These are phyloP conservation scores for Leccinum uliginosum DNA, from an alignment of 768 basidiomycete genomes.

Conservation along the genomic window DNA sequence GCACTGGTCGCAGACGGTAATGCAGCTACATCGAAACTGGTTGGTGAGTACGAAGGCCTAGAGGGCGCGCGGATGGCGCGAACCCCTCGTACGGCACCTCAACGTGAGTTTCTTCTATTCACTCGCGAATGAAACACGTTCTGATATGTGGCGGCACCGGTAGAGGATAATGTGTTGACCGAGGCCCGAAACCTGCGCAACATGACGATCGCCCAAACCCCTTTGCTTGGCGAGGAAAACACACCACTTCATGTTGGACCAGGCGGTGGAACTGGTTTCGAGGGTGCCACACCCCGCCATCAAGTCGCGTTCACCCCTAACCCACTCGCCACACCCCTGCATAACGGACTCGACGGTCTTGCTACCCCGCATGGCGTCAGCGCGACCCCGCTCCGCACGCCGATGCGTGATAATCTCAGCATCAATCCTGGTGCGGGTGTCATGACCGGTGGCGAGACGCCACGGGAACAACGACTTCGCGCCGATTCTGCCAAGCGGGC, in stretches of 20 bases:
- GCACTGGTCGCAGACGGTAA: constrained; percentile 77
- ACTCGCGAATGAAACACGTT: constrained; percentile 1
- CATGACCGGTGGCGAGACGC: constrained; percentile 58
- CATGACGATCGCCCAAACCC: constrained; percentile 90
- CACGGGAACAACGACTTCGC: constrained; percentile 68
- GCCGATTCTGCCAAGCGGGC: constrained; percentile 65
- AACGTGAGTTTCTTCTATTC: constrained; percentile 57
- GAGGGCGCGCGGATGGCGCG: constrained; percentile 87
- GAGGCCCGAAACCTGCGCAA: constrained; percentile 95
- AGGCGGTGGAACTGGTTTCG: constrained; percentile 87
- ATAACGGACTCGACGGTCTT: constrained; percentile 40
- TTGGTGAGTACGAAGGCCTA: constrained; percentile 91
- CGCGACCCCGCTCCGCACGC: constrained; percentile 89
- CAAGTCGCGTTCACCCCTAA: constrained; percentile 92
- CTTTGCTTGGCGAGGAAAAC: constrained; percentile 94
- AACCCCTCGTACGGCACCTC: constrained; percentile 91
- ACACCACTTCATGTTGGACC: constrained; percentile 79
- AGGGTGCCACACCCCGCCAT: constrained; percentile 91
- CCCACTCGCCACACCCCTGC: constrained; percentile 85
- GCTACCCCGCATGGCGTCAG: constrained; percentile 54
- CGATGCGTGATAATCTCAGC: constrained; percentile 84
- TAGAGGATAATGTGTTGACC: constrained; percentile 91
- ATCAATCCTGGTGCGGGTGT: constrained; percentile 75
- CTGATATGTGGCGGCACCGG: constrained; percentile 7
- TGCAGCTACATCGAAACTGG: constrained; percentile 77